phyloP scores from a whole-genome alignment of 345 rosid genomes.

The Eucalyptus tenuipes region DNA sequence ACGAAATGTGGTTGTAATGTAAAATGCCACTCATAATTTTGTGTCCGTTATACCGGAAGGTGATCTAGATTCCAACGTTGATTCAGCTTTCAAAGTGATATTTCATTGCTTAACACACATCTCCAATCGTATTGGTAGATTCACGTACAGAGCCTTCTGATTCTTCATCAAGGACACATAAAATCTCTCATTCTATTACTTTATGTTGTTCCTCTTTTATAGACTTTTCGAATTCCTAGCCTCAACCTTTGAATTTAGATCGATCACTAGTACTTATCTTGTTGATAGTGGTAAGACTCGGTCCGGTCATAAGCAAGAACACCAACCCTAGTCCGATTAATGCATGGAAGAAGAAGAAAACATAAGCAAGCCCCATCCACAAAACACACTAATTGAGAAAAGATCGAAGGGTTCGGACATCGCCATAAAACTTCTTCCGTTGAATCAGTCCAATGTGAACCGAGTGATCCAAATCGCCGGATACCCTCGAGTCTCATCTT shows the following conservation, averaged over 20 bases:
- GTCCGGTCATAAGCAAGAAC: not conserved
- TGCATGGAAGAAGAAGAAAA: not conserved
- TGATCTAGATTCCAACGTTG: not conserved
- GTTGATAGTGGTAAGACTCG: not conserved
- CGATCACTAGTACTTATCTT: not conserved
- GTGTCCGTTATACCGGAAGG: not conserved
- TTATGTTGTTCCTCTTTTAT: not conserved
- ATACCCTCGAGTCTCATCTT: not conserved
- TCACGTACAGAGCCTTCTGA: not conserved
- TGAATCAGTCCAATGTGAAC: rapidly evolving
- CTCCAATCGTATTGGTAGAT: not conserved
- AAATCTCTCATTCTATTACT: not conserved
- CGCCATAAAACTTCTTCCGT: not conserved
- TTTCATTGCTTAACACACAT: not conserved
- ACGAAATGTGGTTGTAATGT: not conserved
- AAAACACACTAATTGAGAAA: not conserved
- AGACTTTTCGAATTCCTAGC: not conserved
- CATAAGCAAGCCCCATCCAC: not conserved
- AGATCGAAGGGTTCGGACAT: not conserved
- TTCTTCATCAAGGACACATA: not conserved
- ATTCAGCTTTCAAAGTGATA: not conserved
- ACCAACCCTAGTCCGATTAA: not conserved
- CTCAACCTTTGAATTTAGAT: not conserved
- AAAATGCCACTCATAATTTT: not conserved
- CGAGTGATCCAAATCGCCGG: not conserved